These are phyloP conservation scores for Crithidia thermophila DNA, from an alignment of 208 protist species.

Conservation along the genomic window DNA sequence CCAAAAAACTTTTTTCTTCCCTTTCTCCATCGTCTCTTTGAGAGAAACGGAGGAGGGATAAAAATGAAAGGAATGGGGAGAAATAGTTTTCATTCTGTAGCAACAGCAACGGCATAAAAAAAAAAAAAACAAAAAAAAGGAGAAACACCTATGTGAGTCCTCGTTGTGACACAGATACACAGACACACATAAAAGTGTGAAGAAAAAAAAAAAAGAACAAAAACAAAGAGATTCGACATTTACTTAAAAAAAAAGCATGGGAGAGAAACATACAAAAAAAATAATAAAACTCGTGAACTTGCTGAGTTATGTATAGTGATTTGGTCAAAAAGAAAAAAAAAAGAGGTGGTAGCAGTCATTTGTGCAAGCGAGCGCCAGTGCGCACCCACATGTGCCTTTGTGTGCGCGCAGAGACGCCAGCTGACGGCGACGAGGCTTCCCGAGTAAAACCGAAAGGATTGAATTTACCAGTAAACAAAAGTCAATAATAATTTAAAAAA, in stretches of 20 bases:
- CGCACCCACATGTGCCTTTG: conserved; percentile 7
- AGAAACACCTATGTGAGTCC: neutral
- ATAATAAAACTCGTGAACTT: neutral
- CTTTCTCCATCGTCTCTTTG: no score
- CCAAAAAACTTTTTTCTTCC: no score
- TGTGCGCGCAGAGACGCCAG: conserved; percentile 6
- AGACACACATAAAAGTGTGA: neutral
- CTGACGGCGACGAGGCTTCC: no score
- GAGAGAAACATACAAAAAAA: conserved; percentile 2
- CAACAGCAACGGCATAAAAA: neutral
- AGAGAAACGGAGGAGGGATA: no score
- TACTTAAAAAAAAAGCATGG: conserved; percentile 16
- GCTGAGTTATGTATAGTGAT: conserved; percentile 1
- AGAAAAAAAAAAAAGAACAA: neutral
- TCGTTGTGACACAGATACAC: conserved; percentile 1
- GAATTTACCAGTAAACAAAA: no score
- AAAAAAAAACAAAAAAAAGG: neutral
- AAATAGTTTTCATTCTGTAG: conserved; percentile 3
- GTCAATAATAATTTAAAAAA: no score
- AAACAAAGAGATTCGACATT: conserved; percentile 1
- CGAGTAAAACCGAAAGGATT: no score
- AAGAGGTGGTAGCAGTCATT: neutral
- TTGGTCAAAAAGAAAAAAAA: neutral
- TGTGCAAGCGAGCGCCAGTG: neutral
- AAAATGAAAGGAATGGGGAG: no score